Evolutionary conservation across 2,329 filamentous ascomycete genomes (phyloP).

Genomic region (Fusarium subglutinans): DNA sequence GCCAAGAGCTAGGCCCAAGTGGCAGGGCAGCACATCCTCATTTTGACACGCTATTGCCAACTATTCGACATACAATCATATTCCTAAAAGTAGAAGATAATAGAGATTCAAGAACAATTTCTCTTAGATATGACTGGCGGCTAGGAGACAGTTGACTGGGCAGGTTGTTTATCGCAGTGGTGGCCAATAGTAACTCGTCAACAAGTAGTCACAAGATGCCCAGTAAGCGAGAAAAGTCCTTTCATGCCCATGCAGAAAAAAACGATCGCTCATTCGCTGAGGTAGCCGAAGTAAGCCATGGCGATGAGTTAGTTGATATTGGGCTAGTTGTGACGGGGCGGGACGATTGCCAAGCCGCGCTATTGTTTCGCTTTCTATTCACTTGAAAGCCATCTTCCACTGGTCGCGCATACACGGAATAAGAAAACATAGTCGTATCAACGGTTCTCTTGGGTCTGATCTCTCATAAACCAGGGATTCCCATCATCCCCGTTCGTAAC

Average conservation of each 20-base stretch:
- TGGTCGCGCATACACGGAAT: rapidly evolving
- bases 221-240: not conserved
- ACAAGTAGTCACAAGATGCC: rapidly evolving
- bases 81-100: rapidly evolving
- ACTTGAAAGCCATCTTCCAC: not conserved
- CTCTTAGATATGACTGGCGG: no score
- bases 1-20: not conserved
- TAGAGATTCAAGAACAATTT: no score
- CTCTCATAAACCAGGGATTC: not conserved
- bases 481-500: rapidly evolving
- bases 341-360: not conserved
- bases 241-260: no score
- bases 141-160: rapidly evolving
- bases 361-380: not conserved
- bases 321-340: not conserved
- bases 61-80: rapidly evolving
- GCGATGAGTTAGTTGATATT: not conserved
- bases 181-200: rapidly evolving
- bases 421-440: rapidly evolving
- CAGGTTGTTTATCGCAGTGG: rapidly evolving
- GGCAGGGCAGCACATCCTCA: rapidly evolving
- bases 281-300: not conserved
- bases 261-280: rapidly evolving
- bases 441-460: not conserved
- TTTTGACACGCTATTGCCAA: not conserved